Base-by-base conservation (phyloP, 768 basidiomycete species). In the Amanita jacksonii region DNA sequence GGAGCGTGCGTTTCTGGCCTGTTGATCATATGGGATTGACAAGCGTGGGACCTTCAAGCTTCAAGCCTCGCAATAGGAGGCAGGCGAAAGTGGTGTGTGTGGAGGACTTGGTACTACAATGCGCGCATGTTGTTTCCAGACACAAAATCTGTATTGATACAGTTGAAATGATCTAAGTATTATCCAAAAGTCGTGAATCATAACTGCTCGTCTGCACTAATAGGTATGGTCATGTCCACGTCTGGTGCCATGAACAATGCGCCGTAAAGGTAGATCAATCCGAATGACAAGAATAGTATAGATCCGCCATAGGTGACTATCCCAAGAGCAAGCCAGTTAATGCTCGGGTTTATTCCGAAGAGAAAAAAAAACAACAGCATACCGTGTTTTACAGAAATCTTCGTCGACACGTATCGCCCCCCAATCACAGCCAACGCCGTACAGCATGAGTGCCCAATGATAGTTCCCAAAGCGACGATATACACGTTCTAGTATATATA, bases 361-460 rank as follows among this genome's bases (percentile, higher is more conserved):
- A 56, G 28, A 42, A 37, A 40, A 35, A 47, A 33, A 18, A 25
- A 30, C 36, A 31, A 34, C 30, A 38, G 65, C 85, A 48, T 45
- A 93, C 91, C 85, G 58, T 92, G 84, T 62, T 94, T 97, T 37
- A 96, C 87, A 13, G 89, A 92, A 50, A 99, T 88, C 66, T 90
- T 92, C 2, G 85, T 93, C 0, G 92, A 91, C 23, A 97, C 66
- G 57, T 85, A 96, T 13, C 89, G 77, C 2, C 96, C 96, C 0
- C 88, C 93, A n/a, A 96, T 68, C 38, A 98, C 90, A 6, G 94
- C 96, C 0, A 92, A 71, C 1, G 77, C 75, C 0, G 92, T 96
- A 62, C 93, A 98, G 46, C 76, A 73, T 1, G 77, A 74, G 60
- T 97, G 96, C 2, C 94, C 93, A 3, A 90, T 55, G 28, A 96